phyloP scores from a whole-genome alignment of 1,284 basidiomycete genomes.

The Termitomyces sp. region DNA sequence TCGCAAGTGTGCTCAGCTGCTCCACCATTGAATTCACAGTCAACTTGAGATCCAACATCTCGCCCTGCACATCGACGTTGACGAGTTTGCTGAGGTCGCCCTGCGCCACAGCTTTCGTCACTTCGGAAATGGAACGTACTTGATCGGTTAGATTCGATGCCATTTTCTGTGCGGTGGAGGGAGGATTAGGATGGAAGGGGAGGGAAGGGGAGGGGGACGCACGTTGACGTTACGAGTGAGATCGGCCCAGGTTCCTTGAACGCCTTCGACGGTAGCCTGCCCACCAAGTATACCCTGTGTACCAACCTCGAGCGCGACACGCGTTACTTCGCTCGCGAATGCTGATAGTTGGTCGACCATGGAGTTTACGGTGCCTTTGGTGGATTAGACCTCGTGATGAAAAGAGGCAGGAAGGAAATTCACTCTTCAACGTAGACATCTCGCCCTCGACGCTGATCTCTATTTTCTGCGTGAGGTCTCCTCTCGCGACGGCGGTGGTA shows the following conservation, averaged over 20 bases:
- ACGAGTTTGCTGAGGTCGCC: slow-evolving; percentile 90
- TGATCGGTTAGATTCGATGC: slow-evolving; percentile 93
- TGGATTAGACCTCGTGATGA: too few species aligned
- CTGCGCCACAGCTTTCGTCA: slow-evolving; percentile 94
- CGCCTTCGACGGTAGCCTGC: slow-evolving; percentile 88
- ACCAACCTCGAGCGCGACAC: slow-evolving; percentile 88
- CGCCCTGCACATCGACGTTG: slow-evolving; percentile 94
- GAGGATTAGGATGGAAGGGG: background rate
- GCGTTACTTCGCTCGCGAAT: slow-evolving; percentile 92
- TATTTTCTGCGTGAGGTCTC: slow-evolving; percentile 88
- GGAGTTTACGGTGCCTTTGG: slow-evolving; percentile 68
- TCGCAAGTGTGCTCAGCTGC: slow-evolving; percentile 78
- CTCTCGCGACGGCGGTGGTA: slow-evolving; percentile 85
- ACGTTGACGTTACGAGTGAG: slow-evolving; percentile 81
- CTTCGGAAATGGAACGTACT: slow-evolving; percentile 94
- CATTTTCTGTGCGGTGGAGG: slow-evolving; percentile 56
- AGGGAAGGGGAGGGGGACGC: slow-evolving; percentile 26
- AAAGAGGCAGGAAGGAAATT: slow-evolving; percentile 12
- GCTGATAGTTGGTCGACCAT: slow-evolving; percentile 90
- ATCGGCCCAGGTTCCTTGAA: slow-evolving; percentile 93
- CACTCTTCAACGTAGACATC: slow-evolving; percentile 54
- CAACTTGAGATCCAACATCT: slow-evolving; percentile 92
- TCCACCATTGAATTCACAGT: slow-evolving; percentile 92
- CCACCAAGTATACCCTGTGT: slow-evolving; percentile 92
- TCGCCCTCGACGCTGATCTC: slow-evolving; percentile 87